Evolutionary conservation across 2,329 filamentous ascomycete genomes (phyloP).

Genomic region (Claviceps pusilla): DNA sequence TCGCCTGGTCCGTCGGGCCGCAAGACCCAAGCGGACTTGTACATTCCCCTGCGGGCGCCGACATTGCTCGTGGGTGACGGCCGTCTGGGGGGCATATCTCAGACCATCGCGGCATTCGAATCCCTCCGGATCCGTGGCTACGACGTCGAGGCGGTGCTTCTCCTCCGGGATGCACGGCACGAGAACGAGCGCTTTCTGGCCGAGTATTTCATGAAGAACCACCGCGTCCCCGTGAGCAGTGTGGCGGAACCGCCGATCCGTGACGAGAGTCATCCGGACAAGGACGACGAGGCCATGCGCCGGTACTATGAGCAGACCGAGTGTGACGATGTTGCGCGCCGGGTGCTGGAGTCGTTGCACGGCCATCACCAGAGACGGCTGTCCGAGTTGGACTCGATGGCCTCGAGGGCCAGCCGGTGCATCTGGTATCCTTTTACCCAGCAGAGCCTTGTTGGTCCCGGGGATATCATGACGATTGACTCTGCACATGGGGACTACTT

Average conservation of each 20-base stretch:
- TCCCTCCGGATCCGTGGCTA: constrained; percentile 65
- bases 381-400: constrained; percentile 44
- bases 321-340: constrained; percentile 21
- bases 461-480: constrained; percentile 60
- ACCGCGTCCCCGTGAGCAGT: constrained; percentile 40
- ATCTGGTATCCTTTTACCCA: constrained; percentile 89
- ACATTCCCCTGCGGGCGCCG: constrained; percentile 57
- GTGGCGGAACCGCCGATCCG: constrained; percentile 45
- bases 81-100: constrained; percentile 63
- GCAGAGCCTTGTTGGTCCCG: constrained; percentile 45
- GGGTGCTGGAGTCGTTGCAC: constrained; percentile 36
- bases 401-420: constrained; percentile 40
- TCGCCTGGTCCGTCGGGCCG: constrained; percentile 59
- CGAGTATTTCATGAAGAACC: constrained; percentile 49
- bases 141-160: constrained; percentile 52
- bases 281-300: constrained; percentile 43
- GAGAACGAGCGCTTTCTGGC: constrained; percentile 53
- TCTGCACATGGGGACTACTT: constrained; percentile 70
- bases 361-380: constrained; percentile 41
- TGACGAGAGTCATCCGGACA: constrained; percentile 17
- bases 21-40: constrained; percentile 62
- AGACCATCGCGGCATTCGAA: constrained; percentile 68
- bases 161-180: constrained; percentile 53
- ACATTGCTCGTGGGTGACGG: constrained; percentile 61
- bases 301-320: constrained; percentile 45